Evolutionary conservation across 495 filamentous ascomycete genomes (phyloP), one percentile per base, ranked within the genome.

Genomic region (Hypoxylon intermedium): DNA sequence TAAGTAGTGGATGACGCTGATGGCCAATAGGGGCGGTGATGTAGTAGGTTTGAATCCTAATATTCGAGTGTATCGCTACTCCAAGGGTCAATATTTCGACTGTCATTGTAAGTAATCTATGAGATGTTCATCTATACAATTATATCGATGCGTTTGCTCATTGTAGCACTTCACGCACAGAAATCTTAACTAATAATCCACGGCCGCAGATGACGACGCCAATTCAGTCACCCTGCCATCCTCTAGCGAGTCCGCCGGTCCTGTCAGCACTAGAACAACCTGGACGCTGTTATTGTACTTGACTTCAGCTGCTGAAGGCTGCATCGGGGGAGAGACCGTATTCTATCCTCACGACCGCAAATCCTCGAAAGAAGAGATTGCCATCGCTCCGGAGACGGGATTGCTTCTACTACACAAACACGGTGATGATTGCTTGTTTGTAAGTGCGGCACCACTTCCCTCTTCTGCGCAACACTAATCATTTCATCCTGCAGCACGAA

Each of bases 221-320:
- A 68, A 70, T 46, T 12, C 60, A 21, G 63, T 67, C 44, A 41
- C 54, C 53, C 20, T 55, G 15, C 23, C 60, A 42, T 40, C 69
- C 91, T 87, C 93, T 61, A 91, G 94, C 72, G 93, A 95, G 64
- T 87, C 87, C 11, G 90, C 93, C 60, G 76, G 74, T 48, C 68
- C 94, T 15, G 79, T 77, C 3, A 79, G 79, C n/a, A 89, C 84
- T 44, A 86, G 84, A 65, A 97, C 93, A 12, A 97, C 93, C 0
- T 98, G 93, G 92, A 97, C 93, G 0, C 81, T 96, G 5, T 81
- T 97, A 0, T 84, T 97, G 45, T 98, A 97, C 64, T 82, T 98
- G 26, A 92, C 89, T 0, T 86, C 86, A 2, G 77, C 81, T 2
- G 70, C 75, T 2, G 87, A 87, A 0, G 88, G 87, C 6, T 88